These are phyloP conservation scores for Isatis lusitanica DNA, from an alignment of 441 rosid species.

Conservation along the genomic window DNA sequence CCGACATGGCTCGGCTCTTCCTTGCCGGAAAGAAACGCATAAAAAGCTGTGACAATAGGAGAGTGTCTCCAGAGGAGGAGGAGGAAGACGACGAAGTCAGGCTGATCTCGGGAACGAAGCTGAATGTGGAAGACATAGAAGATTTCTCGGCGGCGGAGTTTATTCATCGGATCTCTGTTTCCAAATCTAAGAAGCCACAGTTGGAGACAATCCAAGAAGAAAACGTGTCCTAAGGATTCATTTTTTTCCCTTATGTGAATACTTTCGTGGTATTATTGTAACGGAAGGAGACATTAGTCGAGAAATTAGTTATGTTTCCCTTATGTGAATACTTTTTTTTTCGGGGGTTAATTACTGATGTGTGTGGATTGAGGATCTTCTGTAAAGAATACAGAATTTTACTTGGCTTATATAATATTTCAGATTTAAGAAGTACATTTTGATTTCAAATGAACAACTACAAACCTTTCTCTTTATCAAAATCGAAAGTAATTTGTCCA, in stretches of 20 bases:
- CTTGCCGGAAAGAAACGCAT: slow-evolving; percentile 38
- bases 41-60: slow-evolving; percentile 34
- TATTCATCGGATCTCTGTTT: slow-evolving; percentile 55
- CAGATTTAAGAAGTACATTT: not conserved
- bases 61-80: slow-evolving; percentile 43
- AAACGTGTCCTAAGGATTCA: slow-evolving; percentile 1
- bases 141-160: slow-evolving; percentile 58
- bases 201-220: slow-evolving; percentile 68
- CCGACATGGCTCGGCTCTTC: slow-evolving; percentile 54
- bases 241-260: too few relatives aligned
- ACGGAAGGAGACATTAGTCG: slow-evolving; percentile 13
- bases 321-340: not conserved
- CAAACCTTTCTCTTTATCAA: not conserved
- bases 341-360: not conserved
- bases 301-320: not conserved
- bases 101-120: slow-evolving; percentile 32
- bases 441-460: not conserved
- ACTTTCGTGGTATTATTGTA: slow-evolving; percentile 16
- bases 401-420: not conserved
- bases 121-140: slow-evolving; percentile 63
- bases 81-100: not conserved
- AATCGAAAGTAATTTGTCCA: not conserved
- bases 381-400: not conserved
- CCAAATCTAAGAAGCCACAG: slow-evolving; percentile 72
- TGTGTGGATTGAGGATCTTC: not conserved